These are phyloP conservation scores for Phytophthora aleatoria DNA, from an alignment of 352 stramenopile genomes.

Conservation along the genomic window DNA sequence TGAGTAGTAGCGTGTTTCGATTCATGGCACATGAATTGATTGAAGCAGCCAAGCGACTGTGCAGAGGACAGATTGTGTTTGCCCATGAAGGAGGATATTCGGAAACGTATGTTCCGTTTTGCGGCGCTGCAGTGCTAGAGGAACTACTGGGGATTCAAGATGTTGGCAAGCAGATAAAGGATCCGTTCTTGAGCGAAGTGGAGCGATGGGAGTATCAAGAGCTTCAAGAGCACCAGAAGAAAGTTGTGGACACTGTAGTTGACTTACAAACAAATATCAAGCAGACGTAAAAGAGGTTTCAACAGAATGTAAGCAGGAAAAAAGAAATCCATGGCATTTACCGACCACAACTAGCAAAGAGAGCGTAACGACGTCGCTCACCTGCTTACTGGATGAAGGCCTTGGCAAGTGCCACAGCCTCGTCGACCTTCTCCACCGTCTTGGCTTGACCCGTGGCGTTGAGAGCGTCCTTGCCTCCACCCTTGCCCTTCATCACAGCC, in stretches of 20 bases:
- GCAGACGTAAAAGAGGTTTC: background rate
- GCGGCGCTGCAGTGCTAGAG: constrained; percentile 82
- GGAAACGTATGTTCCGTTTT: constrained; percentile 92
- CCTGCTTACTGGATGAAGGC: constrained; percentile 51
- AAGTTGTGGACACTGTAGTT: constrained; percentile 48
- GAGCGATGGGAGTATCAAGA: constrained; percentile 81
- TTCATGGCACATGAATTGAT: constrained; percentile 71
- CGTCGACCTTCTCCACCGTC: constrained; percentile 69
- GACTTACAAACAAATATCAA: background rate
- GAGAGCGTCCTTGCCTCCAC: constrained; percentile 91
- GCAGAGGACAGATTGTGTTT: constrained; percentile 68
- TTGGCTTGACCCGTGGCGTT: constrained; percentile 85
- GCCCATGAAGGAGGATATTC: constrained; percentile 86
- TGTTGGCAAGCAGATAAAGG: constrained; percentile 47
- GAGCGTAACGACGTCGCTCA: constrained; percentile 32
- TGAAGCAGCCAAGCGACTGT: constrained; percentile 42
- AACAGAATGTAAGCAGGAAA: constrained; percentile 5
- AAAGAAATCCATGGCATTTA: constrained; percentile 11
- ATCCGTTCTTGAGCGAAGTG: constrained; percentile 65
- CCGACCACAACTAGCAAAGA: background rate
- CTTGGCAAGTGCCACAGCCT: constrained; percentile 73
- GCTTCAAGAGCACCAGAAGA: constrained; percentile 71
- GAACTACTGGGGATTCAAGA: constrained; percentile 58
- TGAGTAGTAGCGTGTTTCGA: constrained; percentile 74
- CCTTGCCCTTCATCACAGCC: constrained; percentile 93